Evolutionary conservation across 2,329 filamentous ascomycete genomes (phyloP).

Genomic region (Scopulariopsis brevicaulis): DNA sequence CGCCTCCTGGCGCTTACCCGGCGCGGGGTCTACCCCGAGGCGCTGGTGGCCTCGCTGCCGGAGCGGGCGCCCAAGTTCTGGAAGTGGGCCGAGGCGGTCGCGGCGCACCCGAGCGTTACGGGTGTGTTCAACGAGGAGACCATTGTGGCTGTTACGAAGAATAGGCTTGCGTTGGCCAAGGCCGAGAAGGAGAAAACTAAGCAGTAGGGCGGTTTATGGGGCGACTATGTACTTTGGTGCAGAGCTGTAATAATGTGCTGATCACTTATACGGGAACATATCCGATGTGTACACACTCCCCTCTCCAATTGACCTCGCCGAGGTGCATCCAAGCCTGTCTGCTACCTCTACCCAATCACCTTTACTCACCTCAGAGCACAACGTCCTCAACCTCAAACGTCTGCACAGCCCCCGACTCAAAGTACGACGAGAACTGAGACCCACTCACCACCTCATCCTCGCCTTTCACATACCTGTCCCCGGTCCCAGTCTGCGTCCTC

Average conservation of each 20-base stretch:
- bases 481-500: constrained; percentile 22
- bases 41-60: constrained; percentile 31
- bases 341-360: no score
- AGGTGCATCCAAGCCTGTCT: no score
- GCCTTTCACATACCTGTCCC: constrained; percentile 19
- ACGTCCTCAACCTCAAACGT: constrained; percentile 24
- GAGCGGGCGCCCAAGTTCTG: constrained; percentile 53
- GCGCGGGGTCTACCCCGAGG: constrained; percentile 38
- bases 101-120: constrained; percentile 52
- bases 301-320: no score
- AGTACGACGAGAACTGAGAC: constrained; percentile 22
- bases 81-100: constrained; percentile 52
- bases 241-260: no score
- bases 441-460: constrained; percentile 19
- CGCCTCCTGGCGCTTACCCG: constrained; percentile 44
- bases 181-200: neutral
- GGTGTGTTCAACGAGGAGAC: neutral
- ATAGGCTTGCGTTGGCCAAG: constrained; percentile 1
- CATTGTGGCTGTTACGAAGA: constrained; percentile 6
- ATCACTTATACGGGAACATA: no score
- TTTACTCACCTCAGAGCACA: constrained; percentile 7
- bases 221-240: no score
- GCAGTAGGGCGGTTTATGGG: no score
- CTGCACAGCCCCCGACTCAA: constrained; percentile 20
- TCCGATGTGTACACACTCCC: no score